Conservation (phyloP, 305 asterid genomes). For the Plantago coronopus region DNA sequence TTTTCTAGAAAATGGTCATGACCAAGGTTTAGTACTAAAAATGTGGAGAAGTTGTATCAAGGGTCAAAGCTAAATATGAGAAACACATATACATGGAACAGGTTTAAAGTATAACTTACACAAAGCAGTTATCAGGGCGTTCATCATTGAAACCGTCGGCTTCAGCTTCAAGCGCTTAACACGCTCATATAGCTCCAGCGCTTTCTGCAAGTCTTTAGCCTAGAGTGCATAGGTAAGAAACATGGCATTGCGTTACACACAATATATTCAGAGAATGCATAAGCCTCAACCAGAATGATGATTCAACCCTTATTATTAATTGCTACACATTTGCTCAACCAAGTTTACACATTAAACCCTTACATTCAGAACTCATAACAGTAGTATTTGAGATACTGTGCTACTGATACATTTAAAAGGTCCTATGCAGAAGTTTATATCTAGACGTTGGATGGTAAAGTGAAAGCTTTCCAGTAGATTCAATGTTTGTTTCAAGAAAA, state of each 20-base stretch:
- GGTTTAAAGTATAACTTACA: slow-evolving; percentile 51
- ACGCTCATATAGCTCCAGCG: slow-evolving; percentile 67
- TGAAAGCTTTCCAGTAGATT: no score
- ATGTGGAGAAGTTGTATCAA: neutral
- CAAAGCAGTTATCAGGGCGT: slow-evolving; percentile 87
- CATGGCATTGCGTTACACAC: slow-evolving; percentile 19
- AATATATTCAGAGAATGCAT: slow-evolving; percentile 7
- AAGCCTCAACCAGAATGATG: neutral
- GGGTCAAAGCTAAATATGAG: no score
- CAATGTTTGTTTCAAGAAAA: slow-evolving; percentile 15
- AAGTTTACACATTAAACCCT: no score
- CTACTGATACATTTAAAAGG: no score
- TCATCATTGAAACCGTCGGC: slow-evolving; percentile 85
- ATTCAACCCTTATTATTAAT: no score
- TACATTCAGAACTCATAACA: no score
- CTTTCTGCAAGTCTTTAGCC: slow-evolving; percentile 92
- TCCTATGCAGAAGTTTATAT: no score
- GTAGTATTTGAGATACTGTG: no score
- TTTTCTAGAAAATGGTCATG: neutral
- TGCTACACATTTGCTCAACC: no score
- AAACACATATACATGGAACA: slow-evolving; percentile 13
- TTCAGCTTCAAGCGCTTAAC: slow-evolving; percentile 59
- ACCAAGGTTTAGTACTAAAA: neutral
- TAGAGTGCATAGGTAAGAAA: slow-evolving; percentile 32
- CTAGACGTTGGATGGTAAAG: no score